Conservation (phyloP, 768 basidiomycete genomes). For the Boletus huronensis region DNA sequence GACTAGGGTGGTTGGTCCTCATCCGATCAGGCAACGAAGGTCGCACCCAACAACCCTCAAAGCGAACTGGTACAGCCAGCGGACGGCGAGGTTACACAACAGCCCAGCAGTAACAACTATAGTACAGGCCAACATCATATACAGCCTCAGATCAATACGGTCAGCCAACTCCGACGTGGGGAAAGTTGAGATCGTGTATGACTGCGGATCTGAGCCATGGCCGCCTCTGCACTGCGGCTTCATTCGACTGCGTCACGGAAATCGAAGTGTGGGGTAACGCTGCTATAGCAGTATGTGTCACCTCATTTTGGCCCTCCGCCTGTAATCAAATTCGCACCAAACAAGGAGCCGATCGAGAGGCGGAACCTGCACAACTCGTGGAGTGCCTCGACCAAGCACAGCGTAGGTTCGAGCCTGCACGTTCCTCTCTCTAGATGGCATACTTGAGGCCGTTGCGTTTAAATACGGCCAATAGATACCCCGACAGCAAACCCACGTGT, state of each 20-base stretch:
- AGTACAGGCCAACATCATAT: neutral
- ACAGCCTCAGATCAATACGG: neutral
- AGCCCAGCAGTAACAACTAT: neutral
- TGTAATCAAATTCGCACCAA: neutral
- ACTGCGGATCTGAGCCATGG: constrained; percentile 18
- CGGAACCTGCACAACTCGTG: neutral
- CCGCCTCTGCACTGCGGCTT: constrained; percentile 11
- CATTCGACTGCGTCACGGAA: neutral
- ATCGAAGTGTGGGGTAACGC: constrained; percentile 22
- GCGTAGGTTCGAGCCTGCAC: constrained; percentile 42
- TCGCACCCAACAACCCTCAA: neutral
- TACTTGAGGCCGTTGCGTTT: constrained; percentile 43
- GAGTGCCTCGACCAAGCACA: neutral
- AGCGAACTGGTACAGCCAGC: neutral
- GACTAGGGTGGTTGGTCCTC: too few species aligned
- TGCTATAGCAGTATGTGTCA: neutral
- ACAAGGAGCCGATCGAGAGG: constrained; percentile 3
- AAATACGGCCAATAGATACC: neutral
- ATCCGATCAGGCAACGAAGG: neutral
- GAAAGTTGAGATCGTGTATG: neutral
- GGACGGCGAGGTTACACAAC: neutral
- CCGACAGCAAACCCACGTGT: neutral
- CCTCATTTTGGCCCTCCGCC: neutral
- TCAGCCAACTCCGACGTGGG: constrained; percentile 16
- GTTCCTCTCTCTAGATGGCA: constrained; percentile 57